Evolutionary conservation across 2,329 filamentous ascomycete species (phyloP), one percentile per base, ranked within the genome.

Genomic region (Plectosphaerella plurivora): DNA sequence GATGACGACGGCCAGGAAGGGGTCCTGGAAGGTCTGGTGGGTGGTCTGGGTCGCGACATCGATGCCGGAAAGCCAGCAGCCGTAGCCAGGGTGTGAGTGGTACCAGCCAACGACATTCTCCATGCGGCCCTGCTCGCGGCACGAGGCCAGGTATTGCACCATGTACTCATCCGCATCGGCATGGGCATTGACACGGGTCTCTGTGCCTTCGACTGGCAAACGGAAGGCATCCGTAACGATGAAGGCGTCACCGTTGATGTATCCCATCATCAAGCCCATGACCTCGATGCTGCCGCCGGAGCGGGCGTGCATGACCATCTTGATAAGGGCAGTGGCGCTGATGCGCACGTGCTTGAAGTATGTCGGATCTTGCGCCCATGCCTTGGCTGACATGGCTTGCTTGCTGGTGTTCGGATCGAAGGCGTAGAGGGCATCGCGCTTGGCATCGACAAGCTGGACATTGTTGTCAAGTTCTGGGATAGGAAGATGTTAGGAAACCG

Each of bases 301-400:
- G n/a, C 94, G 89, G 10, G 94, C 94, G 69, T 99, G 94, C 89
- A 97, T 97, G 58, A 95, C 91, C 94, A 99, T 99, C 75, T 99
- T 99, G 61, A 97, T 83, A 54, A 99, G 82, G 5, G 94, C 94
- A 12, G 96, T 87, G 53, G 94, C 91, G 50, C 90, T 95, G 71
- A 99, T 93, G 63, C 92, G 90, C 46, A 97, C 91, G 51, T 88
- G 82, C 68, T 93, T 95, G 82, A 97, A 99, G 77, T 97, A 86
- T 69, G 91, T 81, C 0, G 88, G 86, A 65, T 97, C 86, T 46
- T 75, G 76, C 48, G 74, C 75, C 94, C 94, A 97, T 55, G 92
- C 91, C 51, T 81, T 81, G 20, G 79, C 75, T 11, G 79, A 72
- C 56, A 78, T 79, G 59, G 88, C 80, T 37, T 78, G 73, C 65